Base-by-base conservation (phyloP, 148 eudicot species). In the Arctostaphylos glauca region DNA sequence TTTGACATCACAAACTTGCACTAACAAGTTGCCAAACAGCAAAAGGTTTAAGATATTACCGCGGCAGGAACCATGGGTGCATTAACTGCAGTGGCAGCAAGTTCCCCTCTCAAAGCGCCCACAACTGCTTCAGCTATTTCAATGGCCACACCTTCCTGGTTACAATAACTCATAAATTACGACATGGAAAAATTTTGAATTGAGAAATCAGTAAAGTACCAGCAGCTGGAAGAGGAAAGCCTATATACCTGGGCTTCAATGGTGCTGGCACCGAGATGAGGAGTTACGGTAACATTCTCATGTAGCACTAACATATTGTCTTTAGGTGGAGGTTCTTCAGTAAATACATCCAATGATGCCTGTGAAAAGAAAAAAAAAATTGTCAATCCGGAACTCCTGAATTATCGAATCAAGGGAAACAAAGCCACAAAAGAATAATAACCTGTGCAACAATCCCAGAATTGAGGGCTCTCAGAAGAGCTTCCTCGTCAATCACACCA, bases 401-500 rank as follows among this genome's bases (percentile, higher is more conserved):
- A 47, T 73, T 73, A 46, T 73, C 21, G 48, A 60, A 73, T 46
- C 53, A 46, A 73, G 76, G 76, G 50, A 72, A 44, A 0, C 75
- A 18, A 7, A 72, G 49, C 1, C 49, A 72, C 12, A 73, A 8
- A 19, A 10, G 25, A 56, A 49, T 73, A 56, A 49, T 73, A 53
- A 82, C 79, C 80, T 74, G 98, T 18, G 98, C 95, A 43, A 94
- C 98, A 86, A 91, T 87, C 78, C 98, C 98, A 48, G 92, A 81
- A 88, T 93, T 93, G 6, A 94, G 85, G 81, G 98, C 98, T 86
- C 87, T 92, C 75, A 93, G 92, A 83, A 94, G 88, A 67, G 98
- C 98, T 41, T 93, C 98, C 81, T 94, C 98, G 85, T 94, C 97
- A 84, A 94, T 94, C 62, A 94, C 98, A 73, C 98, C 98, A 55